Base-by-base conservation (phyloP, 2,329 filamentous ascomycete genomes). In the Pseudogymnoascus pannorum region DNA sequence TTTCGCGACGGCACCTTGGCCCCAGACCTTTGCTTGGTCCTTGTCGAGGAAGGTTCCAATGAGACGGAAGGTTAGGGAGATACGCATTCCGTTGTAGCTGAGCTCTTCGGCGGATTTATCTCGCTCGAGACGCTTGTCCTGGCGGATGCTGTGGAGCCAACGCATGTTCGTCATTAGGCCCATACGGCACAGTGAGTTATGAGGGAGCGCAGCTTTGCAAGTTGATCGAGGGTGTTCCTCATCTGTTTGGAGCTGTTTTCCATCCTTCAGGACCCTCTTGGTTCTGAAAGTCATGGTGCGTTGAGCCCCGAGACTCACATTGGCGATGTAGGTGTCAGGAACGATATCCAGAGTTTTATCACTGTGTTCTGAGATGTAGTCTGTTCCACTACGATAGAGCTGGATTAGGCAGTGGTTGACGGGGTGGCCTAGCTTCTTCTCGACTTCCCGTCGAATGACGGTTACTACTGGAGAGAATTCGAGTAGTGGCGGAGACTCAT, bases 341-440 rank as follows among this genome's bases (percentile, higher is more conserved):
- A 85, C 86, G 61, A 99, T 94, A 72, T 99, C 94, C 22, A 99
- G 79, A 0, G 93, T 96, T 76, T 99, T 99, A 73, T 99, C 94
- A 38, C 91, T 95, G 71, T 99, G 94, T 72, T 99, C 94, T 0
- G 91, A 94, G 64, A 99, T 99, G 72, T 91, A 91, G 74, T 99
- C 94, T 57, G 84, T 85, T 2, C 93, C 91, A 67, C 83, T 82
- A n/a, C 94, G 89, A 71, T 99, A 99, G 62, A 92, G 83, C 71
- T 99, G 94, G 51, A 99, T 95, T 57, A 99, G 77, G 1, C 87
- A 92, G 72, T 99, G 94, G 69, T 99, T 99, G 42, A 99, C 75
- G 0, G 83, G 77, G 69, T 97, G 94, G 0, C 89, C 88, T 1
- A 96, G 80, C 14, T 84, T 77, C 61, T 81, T 79, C 72, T 96